Evolutionary conservation across 345 rosid genomes (phyloP).

Genomic region (Barbarea vulgaris): DNA sequence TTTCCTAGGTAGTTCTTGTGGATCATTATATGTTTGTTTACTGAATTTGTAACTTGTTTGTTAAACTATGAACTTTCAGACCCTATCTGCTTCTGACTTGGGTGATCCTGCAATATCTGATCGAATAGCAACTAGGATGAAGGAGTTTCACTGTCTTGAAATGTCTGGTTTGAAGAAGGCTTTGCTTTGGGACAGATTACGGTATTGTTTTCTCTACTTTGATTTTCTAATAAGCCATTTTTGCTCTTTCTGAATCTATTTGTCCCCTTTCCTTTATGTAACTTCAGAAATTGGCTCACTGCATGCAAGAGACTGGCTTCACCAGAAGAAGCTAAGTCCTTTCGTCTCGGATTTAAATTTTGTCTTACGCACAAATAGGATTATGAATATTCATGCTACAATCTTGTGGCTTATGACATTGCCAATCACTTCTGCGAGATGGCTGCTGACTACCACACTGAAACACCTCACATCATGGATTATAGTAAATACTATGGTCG

Average conservation of each 20-base stretch:
- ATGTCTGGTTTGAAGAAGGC: constrained; percentile 67
- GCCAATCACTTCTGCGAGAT: constrained; percentile 98
- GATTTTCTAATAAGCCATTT: not conserved
- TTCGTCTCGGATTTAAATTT: constrained; percentile 48
- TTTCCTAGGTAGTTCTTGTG: not conserved
- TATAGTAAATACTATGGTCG: constrained; percentile 56
- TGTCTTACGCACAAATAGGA: constrained; percentile 52
- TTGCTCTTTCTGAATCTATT: not conserved
- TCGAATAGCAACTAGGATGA: constrained; percentile 73
- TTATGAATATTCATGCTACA: constrained; percentile 91
- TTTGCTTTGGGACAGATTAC: constrained; percentile 76
- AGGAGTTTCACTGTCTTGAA: constrained; percentile 83
- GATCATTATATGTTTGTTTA: not conserved
- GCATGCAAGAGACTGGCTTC: constrained; percentile 66
- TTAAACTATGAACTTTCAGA: constrained; percentile 48
- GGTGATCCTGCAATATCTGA: constrained; percentile 72
- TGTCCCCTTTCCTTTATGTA: not conserved
- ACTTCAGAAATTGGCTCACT: constrained; percentile 68
- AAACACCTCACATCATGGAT: constrained; percentile 81
- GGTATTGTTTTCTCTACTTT: constrained; percentile 47
- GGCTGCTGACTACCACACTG: constrained; percentile 92
- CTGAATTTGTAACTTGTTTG: not conserved
- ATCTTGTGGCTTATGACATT: constrained; percentile 81
- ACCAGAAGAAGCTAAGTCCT: constrained; percentile 62
- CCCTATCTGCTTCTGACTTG: constrained; percentile 77